Conservation (phyloP, 306 rosid species). For the Comarum palustre region DNA sequence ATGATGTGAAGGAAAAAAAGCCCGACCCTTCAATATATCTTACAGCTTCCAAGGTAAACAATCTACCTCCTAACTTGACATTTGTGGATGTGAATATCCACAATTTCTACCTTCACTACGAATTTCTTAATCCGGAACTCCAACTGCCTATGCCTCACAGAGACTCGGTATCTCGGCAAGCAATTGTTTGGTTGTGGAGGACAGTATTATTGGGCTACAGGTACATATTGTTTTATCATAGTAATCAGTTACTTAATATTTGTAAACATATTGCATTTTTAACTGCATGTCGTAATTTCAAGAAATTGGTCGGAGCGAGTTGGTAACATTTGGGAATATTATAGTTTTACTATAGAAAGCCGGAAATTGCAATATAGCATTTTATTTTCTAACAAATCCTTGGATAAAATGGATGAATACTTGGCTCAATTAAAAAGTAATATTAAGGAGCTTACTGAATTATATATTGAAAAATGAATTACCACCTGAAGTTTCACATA, state of each 20-base stretch:
- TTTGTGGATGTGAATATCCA: neutral
- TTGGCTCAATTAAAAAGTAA: neutral
- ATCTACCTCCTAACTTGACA: neutral
- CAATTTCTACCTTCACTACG: neutral
- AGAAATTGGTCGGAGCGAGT: neutral
- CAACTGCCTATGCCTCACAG: constrained; percentile 45
- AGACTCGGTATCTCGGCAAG: constrained; percentile 55
- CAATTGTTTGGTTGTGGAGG: constrained; percentile 83
- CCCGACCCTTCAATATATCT: constrained; percentile 89
- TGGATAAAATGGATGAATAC: neutral
- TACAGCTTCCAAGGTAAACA: constrained; percentile 67
- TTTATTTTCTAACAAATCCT: neutral
- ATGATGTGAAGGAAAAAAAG: constrained; percentile 94
- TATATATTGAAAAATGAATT: neutral
- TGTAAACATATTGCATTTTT: neutral
- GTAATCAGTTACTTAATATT: constrained; percentile 7
- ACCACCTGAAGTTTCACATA: constrained; percentile 13
- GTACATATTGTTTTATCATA: constrained; percentile 34
- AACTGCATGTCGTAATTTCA: constrained; percentile 7
- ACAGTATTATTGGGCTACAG: constrained; percentile 89
- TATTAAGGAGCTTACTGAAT: neutral
- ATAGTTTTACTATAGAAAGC: neutral
- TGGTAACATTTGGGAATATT: neutral
- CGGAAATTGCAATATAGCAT: too few relatives aligned
- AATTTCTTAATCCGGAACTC: neutral